Base-by-base conservation (phyloP, 805 yeast genomes). In the Ogataea siamensis region DNA sequence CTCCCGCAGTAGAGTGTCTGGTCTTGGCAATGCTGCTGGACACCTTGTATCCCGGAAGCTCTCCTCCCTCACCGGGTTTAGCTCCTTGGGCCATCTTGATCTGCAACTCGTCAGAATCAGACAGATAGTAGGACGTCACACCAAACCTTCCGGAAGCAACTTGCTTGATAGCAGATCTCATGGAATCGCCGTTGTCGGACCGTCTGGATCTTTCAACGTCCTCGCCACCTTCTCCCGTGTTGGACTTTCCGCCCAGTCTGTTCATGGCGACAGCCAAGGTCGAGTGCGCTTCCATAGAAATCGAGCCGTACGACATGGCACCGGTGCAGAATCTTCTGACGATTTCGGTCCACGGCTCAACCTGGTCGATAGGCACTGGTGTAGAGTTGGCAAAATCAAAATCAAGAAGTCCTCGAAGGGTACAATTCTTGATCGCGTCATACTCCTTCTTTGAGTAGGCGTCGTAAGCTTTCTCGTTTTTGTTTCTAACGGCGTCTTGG, bases 61-160 rank as follows among this genome's bases (percentile, higher is more conserved):
- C 98, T 74, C 99, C 99, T 74, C 99, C 99, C 72, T 93, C 98
- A 70, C 98, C 99, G 8, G 98, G 98, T 68, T 91, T 91, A 39
- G 99, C 99, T 68, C 99, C 98, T 68, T 91, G 99, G 7, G 98
- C 98, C 89, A 91, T 88, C 70, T 91, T 91, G 64, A 91, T 93
- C 67, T 91, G 99, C 47, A 91, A 78, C 69, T 91, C 98, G 57
- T 91, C 98, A 28, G 98, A 95, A 67, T 91, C 98, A 24, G 96
- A 80, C 54, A 91, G 72, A 63, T 93, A 91, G 66, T 83, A 78
- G 3, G 97, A 87, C 3, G 99, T 91, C 35, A 91, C 99, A 72
- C 99, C 99, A 57, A 91, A 91, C 66, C 99, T 78, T 52, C 97
- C 97, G 30, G 96, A 87, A 11, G 99, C 99, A 62, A 91, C 84